These are phyloP conservation scores for Scheffersomyces insectosa DNA, from an alignment of 1,139 yeast genomes.

Conservation along the genomic window DNA sequence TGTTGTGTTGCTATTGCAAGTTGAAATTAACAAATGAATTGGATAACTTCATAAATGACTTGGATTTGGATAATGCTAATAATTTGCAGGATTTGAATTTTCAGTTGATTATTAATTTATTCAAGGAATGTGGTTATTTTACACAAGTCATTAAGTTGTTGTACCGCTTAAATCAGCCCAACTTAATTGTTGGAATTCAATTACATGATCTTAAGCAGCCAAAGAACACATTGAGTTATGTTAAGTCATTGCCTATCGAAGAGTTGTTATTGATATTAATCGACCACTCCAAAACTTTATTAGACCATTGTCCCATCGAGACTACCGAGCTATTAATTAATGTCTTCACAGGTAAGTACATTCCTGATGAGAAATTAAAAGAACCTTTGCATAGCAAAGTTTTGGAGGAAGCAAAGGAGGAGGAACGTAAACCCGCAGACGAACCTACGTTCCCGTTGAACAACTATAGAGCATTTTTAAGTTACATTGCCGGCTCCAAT, in stretches of 20 bases:
- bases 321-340: slow-evolving; percentile 81
- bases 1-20: slow-evolving; percentile 83
- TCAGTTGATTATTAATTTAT: slow-evolving; percentile 67
- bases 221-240: slow-evolving; percentile 61
- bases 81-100: slow-evolving; percentile 56
- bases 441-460: slow-evolving; percentile 38
- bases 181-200: slow-evolving; percentile 74
- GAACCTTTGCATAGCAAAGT: neutral
- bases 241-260: slow-evolving; percentile 71
- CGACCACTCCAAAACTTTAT: slow-evolving; percentile 63
- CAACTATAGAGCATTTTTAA: slow-evolving; percentile 71
- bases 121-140: slow-evolving; percentile 75
- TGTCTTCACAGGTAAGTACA: slow-evolving; percentile 83
- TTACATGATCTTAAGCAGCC: slow-evolving; percentile 68
- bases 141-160: slow-evolving; percentile 73
- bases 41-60: slow-evolving; percentile 54
- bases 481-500: slow-evolving; percentile 51
- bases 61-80: slow-evolving; percentile 25
- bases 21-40: slow-evolving; percentile 63
- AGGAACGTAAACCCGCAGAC: slow-evolving; percentile 3
- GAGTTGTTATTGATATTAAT: slow-evolving; percentile 73
- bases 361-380: slow-evolving; percentile 32
- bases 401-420: slow-evolving; percentile 6
- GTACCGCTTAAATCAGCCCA: slow-evolving; percentile 70
- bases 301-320: slow-evolving; percentile 73